Percentiles rank a stretch among this genome's conserved stretches.
These are phyloP conservation scores for Phascolomyces articulosus DNA, from an alignment of 371 early-diverging fungal genomes.

Conservation along the genomic window DNA sequence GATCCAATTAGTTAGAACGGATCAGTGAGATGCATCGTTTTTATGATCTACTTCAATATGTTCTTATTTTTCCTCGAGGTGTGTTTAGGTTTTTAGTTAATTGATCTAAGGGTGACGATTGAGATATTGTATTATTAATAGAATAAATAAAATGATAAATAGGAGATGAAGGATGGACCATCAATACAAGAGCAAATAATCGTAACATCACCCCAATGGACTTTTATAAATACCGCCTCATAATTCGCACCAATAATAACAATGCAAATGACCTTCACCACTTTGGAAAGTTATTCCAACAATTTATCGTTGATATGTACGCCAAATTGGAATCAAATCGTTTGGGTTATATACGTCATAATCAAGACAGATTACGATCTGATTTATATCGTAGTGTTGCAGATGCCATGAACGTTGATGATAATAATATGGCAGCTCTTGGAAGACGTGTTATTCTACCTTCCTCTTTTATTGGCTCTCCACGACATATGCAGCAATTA, in stretches of 20 bases:
- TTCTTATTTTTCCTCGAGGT: not conserved
- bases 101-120: too few species aligned
- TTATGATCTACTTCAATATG: not conserved
- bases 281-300: not conserved
- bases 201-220: not conserved
- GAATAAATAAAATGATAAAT: not conserved
- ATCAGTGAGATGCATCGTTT: not conserved
- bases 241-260: too few species aligned
- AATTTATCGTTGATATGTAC: not conserved
- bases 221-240: too few species aligned
- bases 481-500: not conserved
- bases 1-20: not conserved
- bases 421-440: not conserved
- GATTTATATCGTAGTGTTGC: not conserved
- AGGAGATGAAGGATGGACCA: not conserved
- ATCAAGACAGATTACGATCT: not conserved
- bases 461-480: not conserved
- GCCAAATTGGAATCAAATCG: not conserved
- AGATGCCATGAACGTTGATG: not conserved
- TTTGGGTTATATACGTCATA: not conserved
- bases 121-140: not conserved
- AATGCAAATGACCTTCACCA: not conserved
- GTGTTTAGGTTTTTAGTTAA: not conserved
- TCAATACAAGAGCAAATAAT: not conserved
- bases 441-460: slow-evolving; percentile 1